Evolutionary conservation across 768 basidiomycete species (phyloP).

Genomic region (Pleurotus platypus): DNA sequence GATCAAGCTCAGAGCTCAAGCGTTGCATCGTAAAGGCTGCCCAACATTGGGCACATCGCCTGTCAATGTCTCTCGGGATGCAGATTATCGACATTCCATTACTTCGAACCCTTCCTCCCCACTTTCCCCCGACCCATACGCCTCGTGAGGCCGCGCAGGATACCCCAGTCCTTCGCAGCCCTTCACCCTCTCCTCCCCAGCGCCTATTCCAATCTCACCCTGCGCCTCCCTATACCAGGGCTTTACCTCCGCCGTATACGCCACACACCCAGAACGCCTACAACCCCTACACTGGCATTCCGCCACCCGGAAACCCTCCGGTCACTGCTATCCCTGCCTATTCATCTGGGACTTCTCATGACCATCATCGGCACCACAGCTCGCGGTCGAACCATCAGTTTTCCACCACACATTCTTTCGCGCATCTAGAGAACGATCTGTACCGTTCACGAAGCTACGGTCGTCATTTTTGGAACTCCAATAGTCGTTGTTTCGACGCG

Average conservation of each 20-base stretch:
- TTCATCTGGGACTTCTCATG: neutral
- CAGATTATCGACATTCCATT: neutral
- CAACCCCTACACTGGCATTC: neutral
- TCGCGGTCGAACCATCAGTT: neutral
- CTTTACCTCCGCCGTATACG: conserved; percentile 1
- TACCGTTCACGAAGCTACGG: conserved; percentile 6
- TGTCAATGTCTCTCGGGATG: neutral
- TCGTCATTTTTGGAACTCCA: neutral
- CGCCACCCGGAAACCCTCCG: neutral
- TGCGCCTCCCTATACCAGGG: neutral
- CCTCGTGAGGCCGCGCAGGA: neutral
- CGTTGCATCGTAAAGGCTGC: conserved; percentile 7
- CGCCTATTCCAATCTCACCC: conserved; percentile 1
- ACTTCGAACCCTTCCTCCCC: neutral
- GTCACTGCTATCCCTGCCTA: neutral
- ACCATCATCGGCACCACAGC: neutral
- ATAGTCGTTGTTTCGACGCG: neutral
- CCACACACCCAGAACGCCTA: neutral
- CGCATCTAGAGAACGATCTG: conserved; percentile 5
- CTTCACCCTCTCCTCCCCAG: neutral
- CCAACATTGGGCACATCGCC: conserved; percentile 2
- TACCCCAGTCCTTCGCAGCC: neutral
- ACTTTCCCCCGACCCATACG: conserved; percentile 1
- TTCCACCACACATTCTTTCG: neutral
- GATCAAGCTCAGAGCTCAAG: neutral